Percentiles rank a stretch among this genome's conserved stretches.
Conservation (phyloP, 305 asterid species). For the Fraxinus sp. region DNA sequence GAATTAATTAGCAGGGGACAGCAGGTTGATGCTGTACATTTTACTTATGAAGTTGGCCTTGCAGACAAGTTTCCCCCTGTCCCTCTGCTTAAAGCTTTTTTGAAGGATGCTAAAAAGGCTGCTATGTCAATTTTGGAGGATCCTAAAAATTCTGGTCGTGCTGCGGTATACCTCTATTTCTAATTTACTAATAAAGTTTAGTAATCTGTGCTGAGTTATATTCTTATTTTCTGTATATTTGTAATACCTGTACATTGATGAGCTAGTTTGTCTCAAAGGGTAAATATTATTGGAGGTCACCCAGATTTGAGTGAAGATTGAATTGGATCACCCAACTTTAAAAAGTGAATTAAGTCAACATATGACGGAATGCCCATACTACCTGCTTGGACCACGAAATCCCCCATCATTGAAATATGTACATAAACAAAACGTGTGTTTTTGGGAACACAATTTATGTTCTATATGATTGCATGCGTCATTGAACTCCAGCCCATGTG, state of each 20-base stretch:
- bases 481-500: not conserved
- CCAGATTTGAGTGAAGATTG: not conserved
- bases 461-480: not conserved
- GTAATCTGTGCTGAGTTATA: not conserved
- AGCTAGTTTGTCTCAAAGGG: not conserved
- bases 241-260: not conserved
- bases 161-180: slow-evolving; percentile 51
- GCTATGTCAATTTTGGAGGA: slow-evolving; percentile 73
- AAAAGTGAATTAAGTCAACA: not conserved
- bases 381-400: not conserved
- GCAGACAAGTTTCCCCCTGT: slow-evolving; percentile 81
- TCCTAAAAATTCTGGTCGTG: slow-evolving; percentile 82
- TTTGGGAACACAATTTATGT: not conserved
- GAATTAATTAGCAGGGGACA: slow-evolving; percentile 93
- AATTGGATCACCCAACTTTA: not conserved
- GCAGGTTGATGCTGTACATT: slow-evolving; percentile 98
- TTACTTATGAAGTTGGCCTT: slow-evolving; percentile 89
- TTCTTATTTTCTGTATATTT: not conserved
- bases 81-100: slow-evolving; percentile 84
- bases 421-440: not conserved
- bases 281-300: not conserved
- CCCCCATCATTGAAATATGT: not conserved
- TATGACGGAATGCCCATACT: not conserved
- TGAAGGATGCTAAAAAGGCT: slow-evolving; percentile 86
- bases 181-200: not conserved